Evolutionary conservation across 2,329 filamentous ascomycete genomes (phyloP).

Genomic region (Fusarium siculi): DNA sequence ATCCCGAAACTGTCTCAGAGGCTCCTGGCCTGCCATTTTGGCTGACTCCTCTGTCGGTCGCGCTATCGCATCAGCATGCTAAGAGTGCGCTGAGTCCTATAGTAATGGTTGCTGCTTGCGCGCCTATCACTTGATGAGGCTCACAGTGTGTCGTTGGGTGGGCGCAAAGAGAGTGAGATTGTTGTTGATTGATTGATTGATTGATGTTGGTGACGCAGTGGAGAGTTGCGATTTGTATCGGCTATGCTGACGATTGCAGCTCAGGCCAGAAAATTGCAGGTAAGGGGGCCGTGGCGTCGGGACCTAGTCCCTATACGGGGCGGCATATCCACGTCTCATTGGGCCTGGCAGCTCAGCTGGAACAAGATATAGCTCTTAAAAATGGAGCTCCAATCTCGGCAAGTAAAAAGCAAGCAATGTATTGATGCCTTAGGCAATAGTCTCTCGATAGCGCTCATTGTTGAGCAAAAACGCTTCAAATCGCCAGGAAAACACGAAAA

Average conservation of each 20-base stretch:
- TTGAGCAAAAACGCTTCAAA: background rate
- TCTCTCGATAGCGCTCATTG: background rate
- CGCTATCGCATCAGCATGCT: background rate
- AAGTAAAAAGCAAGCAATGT: background rate
- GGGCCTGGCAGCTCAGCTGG: background rate
- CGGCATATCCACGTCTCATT: background rate
- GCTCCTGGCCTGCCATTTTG: slow-evolving; percentile 9
- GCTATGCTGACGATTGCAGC: background rate
- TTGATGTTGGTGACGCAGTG: background rate
- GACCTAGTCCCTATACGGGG: background rate
- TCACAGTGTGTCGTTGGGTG: background rate
- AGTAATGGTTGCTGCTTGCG: background rate
- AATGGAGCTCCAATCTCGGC: background rate
- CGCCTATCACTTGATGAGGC: background rate
- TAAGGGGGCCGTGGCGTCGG: background rate
- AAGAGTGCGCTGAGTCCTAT: background rate
- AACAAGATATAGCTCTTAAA: background rate
- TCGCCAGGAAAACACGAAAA: background rate
- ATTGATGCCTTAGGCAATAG: background rate
- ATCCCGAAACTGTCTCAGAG: background rate
- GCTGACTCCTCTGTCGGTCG: background rate
- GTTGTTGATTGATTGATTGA: background rate
- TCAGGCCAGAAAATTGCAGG: background rate
- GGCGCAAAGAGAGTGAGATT: background rate
- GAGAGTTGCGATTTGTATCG: background rate